Percentiles rank a stretch among this genome's conserved stretches.
Evolutionary conservation across 192 early-diverging fungal species (phyloP).

Genomic region (Ambispora gerdemannii): DNA sequence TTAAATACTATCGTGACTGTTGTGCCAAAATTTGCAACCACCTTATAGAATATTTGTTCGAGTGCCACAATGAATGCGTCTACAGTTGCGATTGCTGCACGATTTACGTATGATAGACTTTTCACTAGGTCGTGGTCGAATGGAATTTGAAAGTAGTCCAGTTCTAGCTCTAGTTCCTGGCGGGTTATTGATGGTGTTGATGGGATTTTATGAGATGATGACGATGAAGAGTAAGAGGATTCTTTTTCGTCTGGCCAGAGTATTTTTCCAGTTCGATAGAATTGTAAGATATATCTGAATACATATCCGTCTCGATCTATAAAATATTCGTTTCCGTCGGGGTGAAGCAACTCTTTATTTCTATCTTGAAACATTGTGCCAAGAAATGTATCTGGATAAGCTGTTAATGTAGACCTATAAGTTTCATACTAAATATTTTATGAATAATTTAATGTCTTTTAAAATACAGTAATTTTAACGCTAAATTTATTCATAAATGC

Average conservation of each 20-base stretch:
- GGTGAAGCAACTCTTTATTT: neutral
- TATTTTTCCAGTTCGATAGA: constrained; percentile 8
- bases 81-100: neutral
- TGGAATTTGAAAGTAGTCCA: constrained; percentile 7
- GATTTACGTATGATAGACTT: neutral
- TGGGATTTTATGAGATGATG: neutral
- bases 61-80: neutral
- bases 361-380: constrained; percentile 6
- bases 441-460: neutral
- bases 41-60: constrained; percentile 1
- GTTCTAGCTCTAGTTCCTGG: neutral
- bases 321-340: constrained; percentile 11
- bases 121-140: neutral
- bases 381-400: neutral
- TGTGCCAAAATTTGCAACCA: neutral
- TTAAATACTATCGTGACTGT: neutral
- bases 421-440: constrained; percentile 11
- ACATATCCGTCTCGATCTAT: constrained; percentile 1
- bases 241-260: neutral
- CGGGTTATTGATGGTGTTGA: neutral
- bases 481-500: too few relatives aligned
- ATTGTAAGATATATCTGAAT: constrained; percentile 3
- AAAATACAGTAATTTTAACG: neutral
- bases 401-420: neutral
- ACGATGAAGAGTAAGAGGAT: too few relatives aligned